phyloP scores from a whole-genome alignment of 2,329 filamentous ascomycete species.

The Ascochyta rabiei region DNA sequence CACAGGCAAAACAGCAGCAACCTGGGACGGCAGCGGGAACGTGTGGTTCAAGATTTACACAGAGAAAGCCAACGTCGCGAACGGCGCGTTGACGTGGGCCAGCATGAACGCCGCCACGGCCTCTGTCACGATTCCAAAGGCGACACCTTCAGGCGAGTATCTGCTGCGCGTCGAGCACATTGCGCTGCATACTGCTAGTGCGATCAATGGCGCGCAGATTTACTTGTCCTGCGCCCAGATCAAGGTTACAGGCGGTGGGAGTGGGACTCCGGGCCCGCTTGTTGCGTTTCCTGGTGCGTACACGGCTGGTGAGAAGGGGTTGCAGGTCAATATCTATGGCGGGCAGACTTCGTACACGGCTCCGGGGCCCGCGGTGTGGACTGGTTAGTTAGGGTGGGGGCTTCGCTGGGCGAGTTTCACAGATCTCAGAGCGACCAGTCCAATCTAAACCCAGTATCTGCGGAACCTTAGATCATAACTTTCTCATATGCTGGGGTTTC shows the following conservation, averaged over 20 bases:
- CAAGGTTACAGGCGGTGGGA: conserved; percentile 49
- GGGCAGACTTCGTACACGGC: conserved; percentile 33
- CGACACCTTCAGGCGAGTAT: conserved; percentile 52
- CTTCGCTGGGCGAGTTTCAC: too few species aligned
- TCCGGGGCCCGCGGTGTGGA: conserved; percentile 41
- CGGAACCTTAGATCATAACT: too few species aligned
- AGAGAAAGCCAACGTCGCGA: conserved; percentile 27
- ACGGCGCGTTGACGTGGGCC: conserved; percentile 35
- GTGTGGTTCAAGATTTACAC: conserved; percentile 48
- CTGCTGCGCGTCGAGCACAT: conserved; percentile 56
- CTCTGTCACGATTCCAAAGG: conserved; percentile 48
- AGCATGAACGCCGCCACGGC: conserved; percentile 30
- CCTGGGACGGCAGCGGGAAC: conserved; percentile 41
- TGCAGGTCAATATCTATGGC: conserved; percentile 42
- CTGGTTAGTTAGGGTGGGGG: conserved; percentile 24
- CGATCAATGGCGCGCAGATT: conserved; percentile 49
- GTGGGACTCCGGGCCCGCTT: conserved; percentile 45
- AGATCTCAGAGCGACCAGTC: too few species aligned
- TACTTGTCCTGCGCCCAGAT: conserved; percentile 57
- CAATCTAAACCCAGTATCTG: too few species aligned
- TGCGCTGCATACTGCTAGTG: conserved; percentile 49
- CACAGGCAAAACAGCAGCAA: conserved; percentile 30
- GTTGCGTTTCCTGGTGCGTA: conserved; percentile 52
- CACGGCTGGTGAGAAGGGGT: conserved; percentile 40
- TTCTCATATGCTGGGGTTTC: too few species aligned